Evolutionary conservation across 75 land plant genomes (phyloP).

Genomic region (Picea glauca): DNA sequence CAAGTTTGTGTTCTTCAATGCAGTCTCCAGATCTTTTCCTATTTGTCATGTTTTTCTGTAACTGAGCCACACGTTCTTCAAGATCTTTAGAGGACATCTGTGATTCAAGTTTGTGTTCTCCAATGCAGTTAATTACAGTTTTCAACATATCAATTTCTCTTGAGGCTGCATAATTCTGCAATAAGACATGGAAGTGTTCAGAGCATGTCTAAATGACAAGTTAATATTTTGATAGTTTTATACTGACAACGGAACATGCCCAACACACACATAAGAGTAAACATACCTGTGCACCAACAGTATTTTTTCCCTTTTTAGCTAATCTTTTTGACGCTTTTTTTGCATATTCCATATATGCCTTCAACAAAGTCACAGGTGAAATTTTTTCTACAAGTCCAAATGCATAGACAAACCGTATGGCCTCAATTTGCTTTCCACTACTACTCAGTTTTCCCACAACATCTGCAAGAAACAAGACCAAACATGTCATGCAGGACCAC

Average conservation of each 20-base stretch:
- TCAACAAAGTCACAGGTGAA: slow-evolving; percentile 64
- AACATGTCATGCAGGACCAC: slow-evolving; percentile 3
- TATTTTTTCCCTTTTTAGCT: slow-evolving; percentile 29
- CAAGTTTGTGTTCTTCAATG: slow-evolving; percentile 49
- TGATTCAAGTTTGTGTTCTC: slow-evolving; percentile 45
- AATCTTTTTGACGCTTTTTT: slow-evolving; percentile 32
- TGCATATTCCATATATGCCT: slow-evolving; percentile 39
- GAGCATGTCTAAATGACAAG: neutral
- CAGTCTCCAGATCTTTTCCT: slow-evolving; percentile 24
- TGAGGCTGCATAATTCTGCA: slow-evolving; percentile 47
- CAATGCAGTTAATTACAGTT: slow-evolving; percentile 38
- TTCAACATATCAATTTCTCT: slow-evolving; percentile 46
- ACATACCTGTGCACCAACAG: slow-evolving; percentile 39
- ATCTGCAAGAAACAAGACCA: slow-evolving; percentile 30
- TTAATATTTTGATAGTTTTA: neutral
- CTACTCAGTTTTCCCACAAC: slow-evolving; percentile 49
- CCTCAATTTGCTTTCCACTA: slow-evolving; percentile 64
- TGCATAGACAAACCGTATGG: slow-evolving; percentile 52
- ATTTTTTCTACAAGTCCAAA: slow-evolving; percentile 55
- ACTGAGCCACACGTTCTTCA: slow-evolving; percentile 27
- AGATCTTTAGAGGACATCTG: slow-evolving; percentile 33
- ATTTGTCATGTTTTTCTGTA: slow-evolving; percentile 39
- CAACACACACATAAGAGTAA: slow-evolving; percentile 1
- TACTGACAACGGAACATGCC: neutral
- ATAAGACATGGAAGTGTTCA: neutral